These are phyloP conservation scores for Beta corolliflora DNA, from an alignment of 179 eudicot species.

Conservation along the genomic window DNA sequence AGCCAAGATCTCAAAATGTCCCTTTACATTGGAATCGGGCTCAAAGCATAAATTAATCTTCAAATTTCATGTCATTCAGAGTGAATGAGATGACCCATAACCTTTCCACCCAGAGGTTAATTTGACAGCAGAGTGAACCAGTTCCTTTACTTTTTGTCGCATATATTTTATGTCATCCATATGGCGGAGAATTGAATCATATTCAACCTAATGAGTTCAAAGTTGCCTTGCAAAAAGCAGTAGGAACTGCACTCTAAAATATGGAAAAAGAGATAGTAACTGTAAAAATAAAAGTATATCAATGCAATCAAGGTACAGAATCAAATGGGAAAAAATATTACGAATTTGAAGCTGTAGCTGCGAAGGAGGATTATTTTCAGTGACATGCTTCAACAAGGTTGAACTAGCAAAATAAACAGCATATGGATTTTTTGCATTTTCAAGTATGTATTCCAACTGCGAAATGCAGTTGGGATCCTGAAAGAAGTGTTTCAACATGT, in stretches of 20 bases:
- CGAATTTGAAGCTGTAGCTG: conserved; percentile 94
- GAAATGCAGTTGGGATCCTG: conserved; percentile 72
- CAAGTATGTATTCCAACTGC: conserved; percentile 86
- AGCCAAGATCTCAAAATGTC: conserved; percentile 2
- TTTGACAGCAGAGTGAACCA: not conserved
- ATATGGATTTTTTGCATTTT: conserved; percentile 83
- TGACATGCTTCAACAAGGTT: conserved; percentile 96
- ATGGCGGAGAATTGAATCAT: not conserved
- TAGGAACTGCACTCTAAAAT: not conserved
- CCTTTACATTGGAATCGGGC: not conserved
- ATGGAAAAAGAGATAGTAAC: not conserved
- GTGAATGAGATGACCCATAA: not conserved
- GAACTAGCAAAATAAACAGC: conserved; percentile 94
- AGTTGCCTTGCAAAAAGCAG: not conserved
- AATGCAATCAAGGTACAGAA: not conserved
- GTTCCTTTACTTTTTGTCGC: not conserved
- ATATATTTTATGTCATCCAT: not conserved
- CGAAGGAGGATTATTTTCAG: conserved; percentile 75
- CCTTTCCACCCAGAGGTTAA: not conserved
- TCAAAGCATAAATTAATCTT: not conserved
- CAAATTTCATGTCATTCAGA: not conserved
- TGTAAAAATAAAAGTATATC: not conserved
- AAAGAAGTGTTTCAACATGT: conserved; percentile 78
- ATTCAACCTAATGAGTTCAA: conserved; percentile 1
- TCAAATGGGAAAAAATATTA: conserved; percentile 39